These are phyloP conservation scores for Skeletonema menzelii DNA, from an alignment of 108 stramenopile species.

Conservation along the genomic window DNA sequence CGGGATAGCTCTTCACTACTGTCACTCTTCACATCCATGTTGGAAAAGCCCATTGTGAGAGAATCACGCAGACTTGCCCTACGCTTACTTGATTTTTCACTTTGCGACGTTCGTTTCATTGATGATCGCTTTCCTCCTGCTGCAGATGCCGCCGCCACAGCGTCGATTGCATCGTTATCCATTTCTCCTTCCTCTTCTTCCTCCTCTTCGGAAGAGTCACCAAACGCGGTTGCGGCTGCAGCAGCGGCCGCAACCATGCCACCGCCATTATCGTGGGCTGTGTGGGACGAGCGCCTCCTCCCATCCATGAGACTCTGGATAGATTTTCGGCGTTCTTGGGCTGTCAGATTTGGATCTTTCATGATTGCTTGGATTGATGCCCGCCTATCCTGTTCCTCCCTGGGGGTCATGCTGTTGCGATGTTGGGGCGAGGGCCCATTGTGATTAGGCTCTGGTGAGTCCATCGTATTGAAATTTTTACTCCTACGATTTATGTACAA, in stretches of 20 bases:
- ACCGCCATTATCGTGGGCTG: slow-evolving; percentile 20
- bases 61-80: slow-evolving; percentile 32
- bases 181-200: slow-evolving; percentile 11
- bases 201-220: slow-evolving; percentile 19
- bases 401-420: slow-evolving; percentile 36
- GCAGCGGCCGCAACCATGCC: slow-evolving; percentile 14
- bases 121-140: slow-evolving; percentile 13
- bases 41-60: slow-evolving; percentile 29
- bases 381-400: slow-evolving; percentile 65
- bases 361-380: slow-evolving; percentile 82
- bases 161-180: slow-evolving; percentile 1
- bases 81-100: slow-evolving; percentile 13
- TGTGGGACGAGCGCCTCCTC: slow-evolving; percentile 58
- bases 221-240: slow-evolving; percentile 35
- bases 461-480: neutral
- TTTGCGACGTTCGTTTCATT: neutral
- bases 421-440: slow-evolving; percentile 10
- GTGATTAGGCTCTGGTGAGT: neutral
- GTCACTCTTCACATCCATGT: slow-evolving; percentile 16
- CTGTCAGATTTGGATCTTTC: slow-evolving; percentile 59
- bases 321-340: slow-evolving; percentile 65
- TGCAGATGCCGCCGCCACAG: slow-evolving; percentile 9
- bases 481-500: neutral
- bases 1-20: slow-evolving; percentile 20
- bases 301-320: slow-evolving; percentile 90